These are phyloP conservation scores for Colletotrichum sp. DNA, from an alignment of 2,329 filamentous ascomycete species.

Conservation along the genomic window DNA sequence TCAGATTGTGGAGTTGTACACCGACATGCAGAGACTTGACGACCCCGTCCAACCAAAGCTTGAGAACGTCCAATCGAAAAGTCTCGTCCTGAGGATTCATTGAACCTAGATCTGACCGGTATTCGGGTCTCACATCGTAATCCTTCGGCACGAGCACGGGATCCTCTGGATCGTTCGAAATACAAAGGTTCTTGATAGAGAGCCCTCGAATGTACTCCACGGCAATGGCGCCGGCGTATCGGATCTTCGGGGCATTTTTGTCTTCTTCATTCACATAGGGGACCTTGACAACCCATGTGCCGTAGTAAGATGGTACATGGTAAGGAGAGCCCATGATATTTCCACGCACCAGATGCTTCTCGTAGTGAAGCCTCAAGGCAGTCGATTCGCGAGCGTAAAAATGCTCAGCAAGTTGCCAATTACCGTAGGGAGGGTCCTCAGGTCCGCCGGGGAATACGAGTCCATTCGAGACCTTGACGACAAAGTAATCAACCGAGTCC, in stretches of 20 bases:
- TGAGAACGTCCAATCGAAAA: not conserved
- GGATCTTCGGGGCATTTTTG: too few species aligned
- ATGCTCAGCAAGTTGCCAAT: not conserved
- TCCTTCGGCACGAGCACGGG: too few species aligned
- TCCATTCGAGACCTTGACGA: too few species aligned
- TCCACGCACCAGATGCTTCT: not conserved
- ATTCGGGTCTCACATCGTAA: too few species aligned
- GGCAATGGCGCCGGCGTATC: not conserved
- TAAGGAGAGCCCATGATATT: not conserved
- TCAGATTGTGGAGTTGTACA: accelerated
- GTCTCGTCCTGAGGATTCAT: not conserved
- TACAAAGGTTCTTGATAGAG: not conserved
- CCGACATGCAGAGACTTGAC: not conserved
- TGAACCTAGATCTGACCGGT: not conserved
- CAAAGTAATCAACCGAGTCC: too few species aligned
- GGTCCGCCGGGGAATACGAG: too few species aligned
- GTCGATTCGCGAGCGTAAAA: not conserved
- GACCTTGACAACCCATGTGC: not conserved
- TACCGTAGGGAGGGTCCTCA: not conserved
- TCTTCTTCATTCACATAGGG: too few species aligned
- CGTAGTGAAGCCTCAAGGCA: not conserved
- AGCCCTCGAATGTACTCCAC: not conserved
- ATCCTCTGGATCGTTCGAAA: too few species aligned
- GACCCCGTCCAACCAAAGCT: not conserved
- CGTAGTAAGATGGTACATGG: not conserved